phyloP scores from a whole-genome alignment of 2,329 filamentous ascomycete genomes.

The Epichloe aotearoae region DNA sequence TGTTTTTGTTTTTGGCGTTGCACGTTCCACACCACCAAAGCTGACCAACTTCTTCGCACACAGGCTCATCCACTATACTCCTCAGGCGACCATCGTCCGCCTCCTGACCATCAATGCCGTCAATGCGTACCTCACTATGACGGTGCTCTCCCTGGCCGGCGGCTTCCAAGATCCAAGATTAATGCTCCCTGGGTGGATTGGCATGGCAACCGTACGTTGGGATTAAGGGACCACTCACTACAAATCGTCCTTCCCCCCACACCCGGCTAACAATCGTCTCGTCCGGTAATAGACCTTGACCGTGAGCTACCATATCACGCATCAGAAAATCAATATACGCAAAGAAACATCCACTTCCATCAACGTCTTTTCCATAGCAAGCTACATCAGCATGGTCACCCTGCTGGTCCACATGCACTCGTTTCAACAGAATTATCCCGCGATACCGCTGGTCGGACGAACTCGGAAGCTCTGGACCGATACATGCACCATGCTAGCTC shows the following conservation, averaged over 20 bases:
- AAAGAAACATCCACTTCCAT: conserved; percentile 70
- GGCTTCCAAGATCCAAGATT: conserved; percentile 57
- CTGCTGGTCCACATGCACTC: conserved; percentile 55
- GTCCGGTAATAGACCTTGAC: conserved; percentile 47
- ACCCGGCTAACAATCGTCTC: background rate
- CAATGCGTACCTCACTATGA: conserved; percentile 63
- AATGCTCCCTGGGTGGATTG: conserved; percentile 64
- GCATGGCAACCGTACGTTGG: conserved; percentile 53
- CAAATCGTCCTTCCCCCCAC: too few relatives aligned
- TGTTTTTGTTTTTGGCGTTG: background rate
- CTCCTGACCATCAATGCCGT: conserved; percentile 62
- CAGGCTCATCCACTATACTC: conserved; percentile 75
- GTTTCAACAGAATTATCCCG: conserved; percentile 45
- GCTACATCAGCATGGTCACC: conserved; percentile 61
- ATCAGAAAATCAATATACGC: conserved; percentile 66
- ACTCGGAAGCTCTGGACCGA: conserved; percentile 22
- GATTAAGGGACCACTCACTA: background rate
- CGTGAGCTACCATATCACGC: conserved; percentile 61
- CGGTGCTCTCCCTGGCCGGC: conserved; percentile 56
- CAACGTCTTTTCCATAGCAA: conserved; percentile 62
- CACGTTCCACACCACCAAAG: background rate
- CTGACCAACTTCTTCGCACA: background rate
- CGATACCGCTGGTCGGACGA: conserved; percentile 42
- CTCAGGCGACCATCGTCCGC: conserved; percentile 66
- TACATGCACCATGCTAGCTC: conserved; percentile 15